Evolutionary conservation across 2,329 filamentous ascomycete species (phyloP), one percentile per base, ranked within the genome.

Genomic region (Pestalotiopsis fici): DNA sequence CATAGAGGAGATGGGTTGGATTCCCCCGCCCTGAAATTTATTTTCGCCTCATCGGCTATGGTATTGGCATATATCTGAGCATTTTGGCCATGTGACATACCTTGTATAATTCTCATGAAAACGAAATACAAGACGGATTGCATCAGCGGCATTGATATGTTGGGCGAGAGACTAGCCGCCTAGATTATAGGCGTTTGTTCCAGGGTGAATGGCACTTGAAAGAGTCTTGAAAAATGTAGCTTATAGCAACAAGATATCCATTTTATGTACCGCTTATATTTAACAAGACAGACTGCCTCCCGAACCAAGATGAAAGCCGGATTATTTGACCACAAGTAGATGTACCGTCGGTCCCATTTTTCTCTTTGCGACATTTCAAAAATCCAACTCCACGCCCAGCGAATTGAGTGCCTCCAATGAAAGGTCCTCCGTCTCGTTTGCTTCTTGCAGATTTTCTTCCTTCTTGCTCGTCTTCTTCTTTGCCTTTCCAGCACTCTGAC

Each of bases 1-100:
- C 25, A 64, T 66, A 43, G 65, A 66, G 60, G 57, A 66, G 65
- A 60, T 66, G 23, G 65, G 57, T 12, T 80, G 83, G 67, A 78
- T 84, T 68, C 79, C 78, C 12, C 65, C 66, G 12, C 60, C 37
- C n/a, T 31, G 28, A 35, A 3, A 12, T 59, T 4, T 9, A 7
- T 37, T n/a, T 37, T 21, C 18, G 21, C 11, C 5, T 60, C 7
- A 2, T 23, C 55, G 4, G 27, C 15, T 31, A 27, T 31, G 9
- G 3, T 23, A 21, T 57, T 57, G 43, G 43, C 43, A 18, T 50
- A 5, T 23, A 2, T 9, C 3, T n/a, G n/a, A n/a, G n/a, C n/a
- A 50, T 50, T 9, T 11, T 9, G 6, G n/a, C 18, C 37, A 12
- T 43, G 13, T 43, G 13, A 43, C 18, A 43, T n/a, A n/a, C n/a